phyloP scores from a whole-genome alignment of 1,284 basidiomycete genomes.

The Xanthoconium separans region DNA sequence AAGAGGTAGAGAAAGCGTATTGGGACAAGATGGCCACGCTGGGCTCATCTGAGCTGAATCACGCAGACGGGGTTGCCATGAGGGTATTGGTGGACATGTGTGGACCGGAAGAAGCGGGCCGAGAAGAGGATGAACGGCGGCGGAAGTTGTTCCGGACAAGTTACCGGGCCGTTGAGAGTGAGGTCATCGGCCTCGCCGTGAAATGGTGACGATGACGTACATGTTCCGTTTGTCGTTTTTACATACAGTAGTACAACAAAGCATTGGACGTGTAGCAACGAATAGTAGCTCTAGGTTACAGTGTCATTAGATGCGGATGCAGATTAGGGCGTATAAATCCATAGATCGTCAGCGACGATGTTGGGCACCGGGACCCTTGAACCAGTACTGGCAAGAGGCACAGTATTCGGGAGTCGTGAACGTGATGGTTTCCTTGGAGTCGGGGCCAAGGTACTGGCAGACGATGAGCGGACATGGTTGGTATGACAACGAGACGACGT shows the following conservation, averaged over 20 bases:
- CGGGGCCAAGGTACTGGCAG: conserved; percentile 66
- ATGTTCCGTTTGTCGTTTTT: conserved; percentile 2
- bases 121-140: conserved; percentile 33
- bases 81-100: conserved; percentile 42
- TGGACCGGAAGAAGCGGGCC: conserved; percentile 13
- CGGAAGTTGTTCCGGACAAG: conserved; percentile 69
- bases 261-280: conserved; percentile 10
- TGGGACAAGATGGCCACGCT: conserved; percentile 56
- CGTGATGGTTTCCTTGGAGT: conserved; percentile 59
- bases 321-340: conserved; percentile 10
- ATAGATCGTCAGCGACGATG: conserved; percentile 25
- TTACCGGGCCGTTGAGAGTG: conserved; percentile 86
- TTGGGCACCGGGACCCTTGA: conserved; percentile 38
- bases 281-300: conserved; percentile 31
- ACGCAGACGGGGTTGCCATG: conserved; percentile 41
- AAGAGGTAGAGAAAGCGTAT: conserved; percentile 74
- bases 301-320: conserved; percentile 23
- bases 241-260: conserved; percentile 24
- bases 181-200: conserved; percentile 79
- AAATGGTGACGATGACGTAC: conserved; percentile 60
- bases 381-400: conserved; percentile 64
- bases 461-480: conserved; percentile 10
- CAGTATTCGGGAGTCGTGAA: conserved; percentile 56
- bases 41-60: conserved; percentile 7
- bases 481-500: conserved; percentile 23